Percentiles rank a stretch among this genome's conserved stretches.
These are phyloP conservation scores for Amaranthus palmeri DNA, from an alignment of 148 eudicot species.

Conservation along the genomic window DNA sequence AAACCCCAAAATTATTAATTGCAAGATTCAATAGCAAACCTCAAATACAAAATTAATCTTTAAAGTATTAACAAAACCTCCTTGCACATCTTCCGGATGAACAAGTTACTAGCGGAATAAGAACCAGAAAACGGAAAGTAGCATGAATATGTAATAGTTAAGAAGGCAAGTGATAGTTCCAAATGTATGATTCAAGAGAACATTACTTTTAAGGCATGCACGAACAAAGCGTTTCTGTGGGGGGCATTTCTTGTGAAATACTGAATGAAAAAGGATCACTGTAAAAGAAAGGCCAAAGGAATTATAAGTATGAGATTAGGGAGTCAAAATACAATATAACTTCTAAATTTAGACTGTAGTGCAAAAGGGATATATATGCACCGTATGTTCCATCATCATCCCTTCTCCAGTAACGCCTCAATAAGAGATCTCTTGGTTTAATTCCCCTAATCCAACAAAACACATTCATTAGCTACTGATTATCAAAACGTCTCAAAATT, in stretches of 20 bases:
- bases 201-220: conserved; percentile 77
- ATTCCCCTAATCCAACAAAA: conserved; percentile 43
- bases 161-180: not conserved
- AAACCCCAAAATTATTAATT: not conserved
- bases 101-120: not conserved
- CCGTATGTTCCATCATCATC: conserved; percentile 79
- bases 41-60: not conserved
- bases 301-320: not conserved
- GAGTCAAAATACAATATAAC: not conserved
- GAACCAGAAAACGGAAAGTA: not conserved
- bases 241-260: conserved; percentile 58
- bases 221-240: conserved; percentile 52
- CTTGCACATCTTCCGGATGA: too few relatives aligned
- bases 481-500: not conserved
- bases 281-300: conserved; percentile 21
- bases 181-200: conserved; percentile 24
- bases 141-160: not conserved
- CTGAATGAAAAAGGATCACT: conserved; percentile 73
- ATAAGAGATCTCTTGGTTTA: conserved; percentile 56
- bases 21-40: not conserved
- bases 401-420: conserved; percentile 75
- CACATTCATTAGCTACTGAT: not conserved
- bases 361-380: conserved; percentile 18
- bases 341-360: not conserved
- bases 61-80: not conserved